Conservation (phyloP, 2,329 filamentous ascomycete genomes). For the Cladosporium sp. region DNA sequence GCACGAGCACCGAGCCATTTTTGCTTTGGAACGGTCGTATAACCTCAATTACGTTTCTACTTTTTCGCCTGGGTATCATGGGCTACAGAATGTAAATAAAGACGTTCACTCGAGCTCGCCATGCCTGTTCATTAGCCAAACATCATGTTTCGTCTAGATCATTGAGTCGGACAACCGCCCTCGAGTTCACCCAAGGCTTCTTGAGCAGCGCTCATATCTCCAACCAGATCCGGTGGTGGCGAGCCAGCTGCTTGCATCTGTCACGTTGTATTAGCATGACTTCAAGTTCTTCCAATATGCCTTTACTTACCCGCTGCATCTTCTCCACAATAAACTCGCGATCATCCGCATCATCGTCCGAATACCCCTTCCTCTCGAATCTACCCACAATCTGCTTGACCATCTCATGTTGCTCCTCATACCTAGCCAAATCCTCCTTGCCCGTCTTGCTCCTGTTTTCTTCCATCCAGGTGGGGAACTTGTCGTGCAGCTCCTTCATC, state of each 20-base stretch:
- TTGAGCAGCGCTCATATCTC: conserved; percentile 80
- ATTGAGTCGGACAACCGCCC: conserved; percentile 61
- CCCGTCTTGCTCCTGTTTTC: conserved; percentile 72
- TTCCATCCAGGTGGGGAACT: conserved; percentile 85
- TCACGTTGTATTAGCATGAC: conserved; percentile 1
- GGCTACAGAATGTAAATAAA: conserved; percentile 12
- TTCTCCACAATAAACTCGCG: conserved; percentile 91
- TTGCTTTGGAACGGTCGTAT: neutral
- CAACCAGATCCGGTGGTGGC: conserved; percentile 84
- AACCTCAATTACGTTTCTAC: neutral
- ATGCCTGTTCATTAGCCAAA: neutral
- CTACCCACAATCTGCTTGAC: conserved; percentile 83
- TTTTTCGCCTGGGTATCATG: conserved; percentile 11
- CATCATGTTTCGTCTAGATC: conserved; percentile 1
- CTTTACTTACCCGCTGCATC: conserved; percentile 81
- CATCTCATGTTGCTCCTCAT: conserved; percentile 72
- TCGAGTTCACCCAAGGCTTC: conserved; percentile 58
- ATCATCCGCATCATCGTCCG: conserved; percentile 74
- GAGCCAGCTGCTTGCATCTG: conserved; percentile 97
- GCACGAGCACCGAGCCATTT: neutral
- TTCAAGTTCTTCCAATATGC: neutral
- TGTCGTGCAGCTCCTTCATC: conserved; percentile 93
- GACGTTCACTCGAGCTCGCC: neutral
- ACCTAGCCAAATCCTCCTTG: conserved; percentile 70
- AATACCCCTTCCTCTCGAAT: conserved; percentile 79